Evolutionary conservation across 1,139 yeast genomes (phyloP), one percentile per base, ranked within the genome.

Genomic region (Debaryomyces sp.): DNA sequence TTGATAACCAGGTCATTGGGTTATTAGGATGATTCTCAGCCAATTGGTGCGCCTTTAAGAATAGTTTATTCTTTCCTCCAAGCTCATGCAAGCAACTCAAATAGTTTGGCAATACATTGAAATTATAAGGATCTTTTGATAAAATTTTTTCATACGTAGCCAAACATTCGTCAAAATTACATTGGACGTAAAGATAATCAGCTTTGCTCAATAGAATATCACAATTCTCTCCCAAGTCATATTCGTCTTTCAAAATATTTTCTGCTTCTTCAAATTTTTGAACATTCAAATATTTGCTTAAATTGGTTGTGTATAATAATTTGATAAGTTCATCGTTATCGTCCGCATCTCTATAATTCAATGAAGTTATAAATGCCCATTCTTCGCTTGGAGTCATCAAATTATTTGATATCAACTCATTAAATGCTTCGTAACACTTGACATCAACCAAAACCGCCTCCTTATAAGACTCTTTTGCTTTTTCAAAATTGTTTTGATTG

Each of bases 381-480:
- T 94, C 94, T 61, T 94, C 98, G 21, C 75, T 70, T 0, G 98
- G 96, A 0, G 96, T 81, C 72, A 95, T 73, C 54, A 92, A 76
- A 60, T 85, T 86, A 58, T 89, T 88, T 35, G 80, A 71, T 2
- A 89, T 79, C 45, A 95, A 75, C 61, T 88, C 94, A 58, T 89
- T 83, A 64, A 90, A 90, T 0, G 99, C 98, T 58, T 95, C 99
- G 64, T 77, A 94, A 66, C 98, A 94, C 63, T 91, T 90, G 9
- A 89, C 92, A 66, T 95, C 99, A 1, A 89, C 90, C 54, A 81
- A 59, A 0, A 92, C 84, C 0, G 99, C 97, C 61, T 91, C 97
- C 59, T 85, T 84, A 62, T 85, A 92, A 50, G 96, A 87, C 50
- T 88, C 92, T 60, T 89, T 91, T 0, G 99, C 99, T 53, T 80